phyloP scores from a whole-genome alignment of 108 stramenopile genomes.

The Cyclostephanos tholiformis region DNA sequence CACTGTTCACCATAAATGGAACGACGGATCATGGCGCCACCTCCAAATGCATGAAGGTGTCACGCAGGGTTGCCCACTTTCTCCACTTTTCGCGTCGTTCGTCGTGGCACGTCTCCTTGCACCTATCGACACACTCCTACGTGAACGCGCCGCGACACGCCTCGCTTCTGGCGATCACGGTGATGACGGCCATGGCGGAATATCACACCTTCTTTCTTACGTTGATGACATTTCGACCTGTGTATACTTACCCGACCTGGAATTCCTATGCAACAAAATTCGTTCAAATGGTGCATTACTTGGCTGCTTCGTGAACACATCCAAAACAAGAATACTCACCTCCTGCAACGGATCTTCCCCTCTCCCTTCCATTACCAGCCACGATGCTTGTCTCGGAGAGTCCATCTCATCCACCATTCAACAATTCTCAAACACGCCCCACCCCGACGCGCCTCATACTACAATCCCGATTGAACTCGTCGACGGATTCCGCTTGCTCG shows the following conservation, averaged over 20 bases:
- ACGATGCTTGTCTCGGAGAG: not conserved
- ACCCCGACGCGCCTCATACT: not conserved
- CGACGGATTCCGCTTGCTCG: not conserved
- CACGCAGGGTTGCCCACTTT: constrained; percentile 29
- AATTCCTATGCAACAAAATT: not conserved
- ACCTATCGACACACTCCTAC: not conserved
- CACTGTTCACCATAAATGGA: not conserved
- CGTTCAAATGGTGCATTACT: not conserved
- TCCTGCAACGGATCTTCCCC: not conserved
- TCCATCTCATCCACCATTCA: not conserved
- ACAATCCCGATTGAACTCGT: not conserved
- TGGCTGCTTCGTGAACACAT: not conserved
- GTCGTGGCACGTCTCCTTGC: constrained; percentile 15
- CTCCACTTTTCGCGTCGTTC: constrained; percentile 15
- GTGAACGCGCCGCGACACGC: not conserved
- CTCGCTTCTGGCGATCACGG: not conserved
- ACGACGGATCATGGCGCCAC: not conserved
- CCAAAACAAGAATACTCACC: not conserved
- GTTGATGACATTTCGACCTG: not conserved
- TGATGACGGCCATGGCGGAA: not conserved
- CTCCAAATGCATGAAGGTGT: constrained; percentile 20
- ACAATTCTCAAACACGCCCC: not conserved
- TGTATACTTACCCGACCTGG: not conserved
- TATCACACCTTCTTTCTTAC: not conserved
- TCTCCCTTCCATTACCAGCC: not conserved